Evolutionary conservation across 495 filamentous ascomycete genomes (phyloP), one percentile per base, ranked within the genome.

Genomic region (Penicillium arizonense): DNA sequence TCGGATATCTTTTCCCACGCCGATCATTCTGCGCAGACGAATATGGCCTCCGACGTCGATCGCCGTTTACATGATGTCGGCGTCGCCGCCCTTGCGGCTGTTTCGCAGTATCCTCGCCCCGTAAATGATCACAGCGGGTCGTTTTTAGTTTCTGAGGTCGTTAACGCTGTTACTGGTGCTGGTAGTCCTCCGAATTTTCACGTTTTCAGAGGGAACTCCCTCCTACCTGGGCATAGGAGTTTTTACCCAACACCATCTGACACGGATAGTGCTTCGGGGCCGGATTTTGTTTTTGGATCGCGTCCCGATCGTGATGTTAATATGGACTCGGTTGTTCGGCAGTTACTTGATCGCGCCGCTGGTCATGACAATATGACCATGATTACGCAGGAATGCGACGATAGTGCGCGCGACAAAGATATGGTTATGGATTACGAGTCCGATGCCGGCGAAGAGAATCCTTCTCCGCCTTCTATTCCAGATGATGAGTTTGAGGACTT

Each of bases 401-500:
- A 65, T 7, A 41, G 57, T 24, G 59, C 56, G 6, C 23, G 13
- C 2, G 48, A 53, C 11, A 57, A 56, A n/a, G 64, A 67, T 11
- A 52, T 64, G 47, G 51, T 62, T 5, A 64, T 59, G 60, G 63
- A 72, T 35, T 71, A 65, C 45, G 67, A 71, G 13, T 49, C 63
- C 5, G 37, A 26, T 4, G 53, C 62, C 13, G 56, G 47, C 23
- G 57, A 58, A 11, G 24, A 58, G 7, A 40, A 44, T 4, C 21
- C 57, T 0, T 60, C 62, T 6, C 55, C 61, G 0, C 44, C 57
- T 2, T 47, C 57, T 0, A 37, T 40, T 0, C 42, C 52, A 4
- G 64, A 71, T 35, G 56, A 68, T 43, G 70, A 75, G 12, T 47
- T 61, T 1, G 67, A 69, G 39, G 70, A 77, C 23, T 59, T 68